These are phyloP conservation scores for Fusarium xylarioides DNA, from an alignment of 2,329 filamentous ascomycete species.

Conservation along the genomic window DNA sequence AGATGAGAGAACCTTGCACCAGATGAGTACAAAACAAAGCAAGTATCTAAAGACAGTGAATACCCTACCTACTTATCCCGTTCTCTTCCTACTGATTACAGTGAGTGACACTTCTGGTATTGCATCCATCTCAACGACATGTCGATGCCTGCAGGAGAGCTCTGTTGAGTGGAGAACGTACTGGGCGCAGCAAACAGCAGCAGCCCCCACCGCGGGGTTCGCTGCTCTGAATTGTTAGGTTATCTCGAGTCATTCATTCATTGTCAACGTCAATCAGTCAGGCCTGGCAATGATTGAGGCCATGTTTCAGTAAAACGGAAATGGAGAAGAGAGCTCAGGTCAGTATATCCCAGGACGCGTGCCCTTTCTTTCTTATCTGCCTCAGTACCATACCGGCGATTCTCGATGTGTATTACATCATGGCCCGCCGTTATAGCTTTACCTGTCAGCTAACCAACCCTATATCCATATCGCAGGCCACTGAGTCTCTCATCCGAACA, in stretches of 20 bases:
- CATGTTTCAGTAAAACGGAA: slow-evolving; percentile 38
- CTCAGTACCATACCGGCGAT: neutral
- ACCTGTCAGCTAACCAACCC: slow-evolving; percentile 9
- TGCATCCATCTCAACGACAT: neutral
- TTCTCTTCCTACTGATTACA: neutral
- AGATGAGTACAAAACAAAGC: neutral
- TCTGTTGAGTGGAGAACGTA: slow-evolving; percentile 18
- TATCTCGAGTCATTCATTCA: neutral
- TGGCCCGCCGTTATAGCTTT: neutral
- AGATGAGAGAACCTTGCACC: neutral
- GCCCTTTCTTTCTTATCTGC: neutral
- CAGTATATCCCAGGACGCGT: slow-evolving; percentile 5
- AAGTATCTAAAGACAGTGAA: neutral
- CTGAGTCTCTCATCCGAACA: slow-evolving; percentile 50
- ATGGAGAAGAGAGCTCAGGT: slow-evolving; percentile 54
- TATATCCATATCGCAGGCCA: slow-evolving; percentile 43
- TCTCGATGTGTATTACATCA: neutral
- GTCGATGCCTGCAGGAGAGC: neutral
- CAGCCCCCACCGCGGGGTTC: slow-evolving; percentile 32
- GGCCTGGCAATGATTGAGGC: slow-evolving; percentile 26
- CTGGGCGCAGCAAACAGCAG: slow-evolving; percentile 7
- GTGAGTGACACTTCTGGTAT: neutral
- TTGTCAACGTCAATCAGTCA: slow-evolving; percentile 2
- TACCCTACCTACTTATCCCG: too few relatives aligned
- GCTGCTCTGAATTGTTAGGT: neutral